Conservation (phyloP, 495 filamentous ascomycete genomes). For the Pseudotulostoma volvatum region DNA sequence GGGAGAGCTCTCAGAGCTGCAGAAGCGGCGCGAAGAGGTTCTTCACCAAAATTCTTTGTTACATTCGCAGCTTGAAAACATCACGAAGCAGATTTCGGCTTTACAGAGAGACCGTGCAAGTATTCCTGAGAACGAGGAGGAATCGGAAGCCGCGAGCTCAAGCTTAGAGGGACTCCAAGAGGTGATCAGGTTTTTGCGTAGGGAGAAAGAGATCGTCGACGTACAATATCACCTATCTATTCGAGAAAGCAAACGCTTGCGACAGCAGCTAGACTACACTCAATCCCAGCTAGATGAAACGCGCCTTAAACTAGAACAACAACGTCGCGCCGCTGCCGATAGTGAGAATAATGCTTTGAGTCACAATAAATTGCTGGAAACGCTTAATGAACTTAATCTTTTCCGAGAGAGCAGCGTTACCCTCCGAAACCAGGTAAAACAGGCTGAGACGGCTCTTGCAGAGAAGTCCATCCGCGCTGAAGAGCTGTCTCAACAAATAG, state of each 20-base stretch:
- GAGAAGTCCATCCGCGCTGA: constrained; percentile 60
- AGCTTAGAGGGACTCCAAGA: constrained; percentile 65
- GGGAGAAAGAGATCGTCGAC: constrained; percentile 94
- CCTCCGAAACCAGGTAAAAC: constrained; percentile 67
- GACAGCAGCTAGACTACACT: constrained; percentile 77
- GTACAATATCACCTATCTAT: constrained; percentile 79
- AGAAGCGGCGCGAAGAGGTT: constrained; percentile 61
- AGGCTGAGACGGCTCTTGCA: constrained; percentile 53
- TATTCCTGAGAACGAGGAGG: constrained; percentile 28
- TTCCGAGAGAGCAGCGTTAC: constrained; percentile 87
- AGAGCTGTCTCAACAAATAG: constrained; percentile 55
- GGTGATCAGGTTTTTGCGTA: constrained; percentile 75
- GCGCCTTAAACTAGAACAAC: constrained; percentile 71
- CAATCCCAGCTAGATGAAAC: constrained; percentile 76
- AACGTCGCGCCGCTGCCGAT: constrained; percentile 61
- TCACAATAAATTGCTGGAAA: constrained; percentile 81
- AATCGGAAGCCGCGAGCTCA: constrained; percentile 23
- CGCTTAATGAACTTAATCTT: constrained; percentile 82
- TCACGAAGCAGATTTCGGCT: constrained; percentile 57
- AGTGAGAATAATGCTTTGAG: constrained; percentile 50
- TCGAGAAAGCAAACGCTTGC: constrained; percentile 70
- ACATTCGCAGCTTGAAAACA: constrained; percentile 71
- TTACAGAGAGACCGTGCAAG: constrained; percentile 56
- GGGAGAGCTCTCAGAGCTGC: constrained; percentile 62
- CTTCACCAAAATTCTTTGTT: constrained; percentile 74